These are phyloP conservation scores for Hypoxylon sp. DNA, from an alignment of 2,329 filamentous ascomycete genomes.

Conservation along the genomic window DNA sequence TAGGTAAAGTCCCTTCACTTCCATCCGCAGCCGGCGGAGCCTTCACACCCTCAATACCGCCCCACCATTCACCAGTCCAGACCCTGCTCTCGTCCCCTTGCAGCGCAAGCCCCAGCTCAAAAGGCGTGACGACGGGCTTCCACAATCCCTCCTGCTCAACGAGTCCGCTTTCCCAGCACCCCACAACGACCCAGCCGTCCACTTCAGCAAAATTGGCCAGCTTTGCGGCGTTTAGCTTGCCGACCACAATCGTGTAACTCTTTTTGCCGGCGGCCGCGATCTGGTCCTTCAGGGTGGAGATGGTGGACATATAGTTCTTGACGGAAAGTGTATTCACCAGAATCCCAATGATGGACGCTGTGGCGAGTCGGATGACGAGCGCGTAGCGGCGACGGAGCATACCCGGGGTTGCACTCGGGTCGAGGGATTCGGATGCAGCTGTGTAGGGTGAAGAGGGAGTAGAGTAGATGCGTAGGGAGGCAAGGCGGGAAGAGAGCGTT, in stretches of 20 bases:
- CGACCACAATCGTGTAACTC: constrained; percentile 94
- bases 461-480: constrained; percentile 81
- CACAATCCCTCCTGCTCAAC: constrained; percentile 92
- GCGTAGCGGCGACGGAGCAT: constrained; percentile 88
- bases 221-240: constrained; percentile 95
- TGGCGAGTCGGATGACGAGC: constrained; percentile 82
- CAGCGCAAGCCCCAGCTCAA: constrained; percentile 86
- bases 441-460: constrained; percentile 62
- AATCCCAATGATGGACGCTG: constrained; percentile 89
- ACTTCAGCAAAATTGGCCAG: constrained; percentile 96
- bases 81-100: constrained; percentile 79
- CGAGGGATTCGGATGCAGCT: constrained; percentile 58
- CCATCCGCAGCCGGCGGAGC: constrained; percentile 51
- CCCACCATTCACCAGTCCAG: constrained; percentile 91
- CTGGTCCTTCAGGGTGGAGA: constrained; percentile 77
- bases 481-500: constrained; percentile 85
- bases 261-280: constrained; percentile 91
- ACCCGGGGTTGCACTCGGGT: constrained; percentile 59
- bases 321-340: constrained; percentile 96
- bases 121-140: constrained; percentile 92
- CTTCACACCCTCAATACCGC: constrained; percentile 81
- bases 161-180: constrained; percentile 96
- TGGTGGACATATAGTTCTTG: constrained; percentile 86
- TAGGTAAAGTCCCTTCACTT: constrained; percentile 45
- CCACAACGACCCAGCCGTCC: constrained; percentile 96